phyloP scores from a whole-genome alignment of 331 rosid species.

The Malus hybrid region DNA sequence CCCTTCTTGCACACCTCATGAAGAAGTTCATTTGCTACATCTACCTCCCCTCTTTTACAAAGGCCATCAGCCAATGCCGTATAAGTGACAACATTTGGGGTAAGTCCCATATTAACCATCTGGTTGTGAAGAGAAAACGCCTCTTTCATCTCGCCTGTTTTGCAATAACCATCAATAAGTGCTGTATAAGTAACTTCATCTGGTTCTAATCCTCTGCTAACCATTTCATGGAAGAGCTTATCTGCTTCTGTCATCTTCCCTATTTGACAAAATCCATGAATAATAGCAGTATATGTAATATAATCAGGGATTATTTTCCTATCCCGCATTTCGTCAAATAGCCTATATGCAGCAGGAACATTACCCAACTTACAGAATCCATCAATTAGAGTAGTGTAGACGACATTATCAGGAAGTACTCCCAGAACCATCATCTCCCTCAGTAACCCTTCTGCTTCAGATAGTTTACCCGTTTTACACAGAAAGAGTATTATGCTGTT shows the following conservation, averaged over 20 bases:
- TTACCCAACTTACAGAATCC: slow-evolving; percentile 65
- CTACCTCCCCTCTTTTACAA: slow-evolving; percentile 74
- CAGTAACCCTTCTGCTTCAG: slow-evolving; percentile 52
- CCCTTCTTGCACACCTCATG: slow-evolving; percentile 72
- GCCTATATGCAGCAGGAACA: slow-evolving; percentile 38
- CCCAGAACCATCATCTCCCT: slow-evolving; percentile 49
- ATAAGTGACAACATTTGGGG: slow-evolving; percentile 72
- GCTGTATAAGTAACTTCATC: slow-evolving; percentile 84
- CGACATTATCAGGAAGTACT: slow-evolving; percentile 57
- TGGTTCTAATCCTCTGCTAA: slow-evolving; percentile 45
- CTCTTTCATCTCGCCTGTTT: slow-evolving; percentile 58
- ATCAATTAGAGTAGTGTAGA: slow-evolving; percentile 70
- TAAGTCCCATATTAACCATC: slow-evolving; percentile 61
- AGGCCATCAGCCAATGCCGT: slow-evolving; percentile 85
- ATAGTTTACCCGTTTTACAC: slow-evolving; percentile 47
- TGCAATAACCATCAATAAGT: slow-evolving; percentile 77
- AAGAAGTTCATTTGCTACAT: slow-evolving; percentile 85
- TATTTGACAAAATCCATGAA: slow-evolving; percentile 62
- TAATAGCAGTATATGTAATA: slow-evolving; percentile 59
- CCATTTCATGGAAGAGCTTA: slow-evolving; percentile 49
- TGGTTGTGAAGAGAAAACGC: slow-evolving; percentile 80
- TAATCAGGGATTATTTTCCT: slow-evolving; percentile 65
- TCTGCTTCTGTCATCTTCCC: slow-evolving; percentile 65
- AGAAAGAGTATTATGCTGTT: slow-evolving; percentile 55
- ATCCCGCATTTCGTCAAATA: slow-evolving; percentile 58